Evolutionary conservation across 108 stramenopile genomes (phyloP), one percentile per base, ranked within the genome.

Genomic region (Seminavis robusta): DNA sequence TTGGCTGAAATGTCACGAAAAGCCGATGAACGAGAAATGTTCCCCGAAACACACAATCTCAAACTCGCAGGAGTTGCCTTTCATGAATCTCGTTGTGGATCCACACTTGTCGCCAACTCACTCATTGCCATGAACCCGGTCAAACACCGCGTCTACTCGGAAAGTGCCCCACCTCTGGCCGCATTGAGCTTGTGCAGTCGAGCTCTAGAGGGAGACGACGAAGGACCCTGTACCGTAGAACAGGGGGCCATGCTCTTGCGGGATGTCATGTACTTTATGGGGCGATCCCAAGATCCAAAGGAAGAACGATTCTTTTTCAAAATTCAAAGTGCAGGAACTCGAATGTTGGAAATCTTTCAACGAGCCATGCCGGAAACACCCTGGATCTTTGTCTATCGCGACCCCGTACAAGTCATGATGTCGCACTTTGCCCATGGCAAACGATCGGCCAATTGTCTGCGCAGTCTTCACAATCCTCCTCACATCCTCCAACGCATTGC

Each of bases 1-100:
- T 63, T 81, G n/a, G 80, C 79, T n/a, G 56, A 76, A 11, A 44
- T 77, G 31, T 71, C 67, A 6, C 56, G 75, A 19, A 54, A 73
- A 44, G 68, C 67, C 24, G 77, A 80, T 59, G 34, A 49, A 6
- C 41, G 61, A 33, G 61, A 50, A 15, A 63, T 7, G 28, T 21
- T 10, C 16, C 46, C 40, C 25, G 34, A 52, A 11, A 42, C 23
- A 23, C 59, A 33, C 19, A 27, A 77, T 13, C 51, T 81, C 40
- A 61, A 80, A 45, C 70, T 83, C 21, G 65, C 67, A 11, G 94
- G 90, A 6, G 92, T 94, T 28, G 86, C 95, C 26, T 97, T 96
- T 73, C 98, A 98, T 56, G 96, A 97, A 75, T 81, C 77, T 29
- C 84, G 98, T 31, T 92, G 90, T 56, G 98, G 98, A 8, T 79